These are phyloP conservation scores for Linum tenue DNA, from an alignment of 345 rosid species.

Conservation along the genomic window DNA sequence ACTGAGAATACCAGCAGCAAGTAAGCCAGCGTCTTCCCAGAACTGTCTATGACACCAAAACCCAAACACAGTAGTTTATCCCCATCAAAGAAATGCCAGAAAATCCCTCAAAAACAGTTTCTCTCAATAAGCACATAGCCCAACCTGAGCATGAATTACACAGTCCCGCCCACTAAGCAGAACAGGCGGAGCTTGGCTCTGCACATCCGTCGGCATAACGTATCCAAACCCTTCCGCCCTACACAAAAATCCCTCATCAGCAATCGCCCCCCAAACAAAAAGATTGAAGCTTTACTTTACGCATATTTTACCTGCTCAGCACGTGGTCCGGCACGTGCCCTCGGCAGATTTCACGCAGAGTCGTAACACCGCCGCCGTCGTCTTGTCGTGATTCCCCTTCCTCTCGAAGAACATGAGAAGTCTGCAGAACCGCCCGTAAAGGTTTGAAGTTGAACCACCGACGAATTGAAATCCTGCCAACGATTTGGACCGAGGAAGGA, in stretches of 20 bases:
- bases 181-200: slow-evolving; percentile 52
- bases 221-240: slow-evolving; percentile 69
- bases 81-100: neutral
- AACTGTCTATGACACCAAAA: slow-evolving; percentile 61
- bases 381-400: neutral
- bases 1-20: slow-evolving; percentile 56
- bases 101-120: neutral
- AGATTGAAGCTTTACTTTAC: slow-evolving; percentile 6
- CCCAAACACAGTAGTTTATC: slow-evolving; percentile 12
- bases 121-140: slow-evolving; percentile 2
- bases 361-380: neutral
- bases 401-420: slow-evolving; percentile 6
- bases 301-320: slow-evolving; percentile 26
- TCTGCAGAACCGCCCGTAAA: slow-evolving; percentile 11
- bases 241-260: neutral
- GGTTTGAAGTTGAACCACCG: slow-evolving; percentile 2
- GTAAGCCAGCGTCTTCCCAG: slow-evolving; percentile 90
- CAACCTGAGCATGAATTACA: slow-evolving; percentile 86
- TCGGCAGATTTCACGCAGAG: slow-evolving; percentile 39
- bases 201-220: too few relatives aligned
- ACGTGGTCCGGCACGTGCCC: slow-evolving; percentile 44
- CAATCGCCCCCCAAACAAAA: neutral
- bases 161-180: slow-evolving; percentile 65
- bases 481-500: neutral
- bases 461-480: neutral